These are phyloP conservation scores for Cercospora citrullina DNA, from an alignment of 2,329 filamentous ascomycete genomes.

Conservation along the genomic window DNA sequence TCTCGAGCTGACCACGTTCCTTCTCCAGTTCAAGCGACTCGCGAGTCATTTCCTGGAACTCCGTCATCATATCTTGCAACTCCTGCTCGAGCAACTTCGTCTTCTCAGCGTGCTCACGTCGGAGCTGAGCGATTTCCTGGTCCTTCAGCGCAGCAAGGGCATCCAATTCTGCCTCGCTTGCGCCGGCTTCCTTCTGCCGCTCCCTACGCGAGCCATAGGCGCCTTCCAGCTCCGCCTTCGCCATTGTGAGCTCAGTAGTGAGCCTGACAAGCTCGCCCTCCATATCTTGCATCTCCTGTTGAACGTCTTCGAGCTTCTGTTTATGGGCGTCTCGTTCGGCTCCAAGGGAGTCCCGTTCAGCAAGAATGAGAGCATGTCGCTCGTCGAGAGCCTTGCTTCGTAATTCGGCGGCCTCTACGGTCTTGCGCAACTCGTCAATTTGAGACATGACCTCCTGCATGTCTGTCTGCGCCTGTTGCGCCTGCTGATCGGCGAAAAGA, in stretches of 20 bases:
- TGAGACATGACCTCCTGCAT: slow-evolving; percentile 47
- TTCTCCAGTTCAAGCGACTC: slow-evolving; percentile 70
- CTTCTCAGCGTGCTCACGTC: slow-evolving; percentile 28
- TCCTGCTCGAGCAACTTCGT: slow-evolving; percentile 60
- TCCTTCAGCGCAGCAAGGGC: slow-evolving; percentile 46
- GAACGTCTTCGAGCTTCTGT: slow-evolving; percentile 32
- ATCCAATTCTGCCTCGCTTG: slow-evolving; percentile 53
- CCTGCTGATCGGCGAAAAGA: slow-evolving; percentile 33
- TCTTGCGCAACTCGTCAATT: slow-evolving; percentile 34
- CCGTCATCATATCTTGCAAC: slow-evolving; percentile 65
- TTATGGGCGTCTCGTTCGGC: slow-evolving; percentile 23
- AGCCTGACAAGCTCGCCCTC: slow-evolving; percentile 65
- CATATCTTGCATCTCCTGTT: slow-evolving; percentile 44
- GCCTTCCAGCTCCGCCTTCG: slow-evolving; percentile 84
- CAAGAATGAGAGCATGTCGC: slow-evolving; percentile 36
- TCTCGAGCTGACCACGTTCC: slow-evolving; percentile 65
- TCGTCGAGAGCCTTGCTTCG: slow-evolving; percentile 39
- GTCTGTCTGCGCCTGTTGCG: slow-evolving; percentile 37
- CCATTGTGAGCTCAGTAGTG: slow-evolving; percentile 83
- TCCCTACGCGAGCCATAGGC: slow-evolving; percentile 80
- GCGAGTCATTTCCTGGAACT: slow-evolving; percentile 70
- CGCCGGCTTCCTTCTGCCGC: slow-evolving; percentile 65
- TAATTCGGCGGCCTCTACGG: slow-evolving; percentile 36
- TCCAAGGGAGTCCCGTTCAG: slow-evolving; percentile 24
- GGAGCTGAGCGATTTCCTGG: slow-evolving; percentile 48